Evolutionary conservation across 2,329 filamentous ascomycete species (phyloP).

Genomic region (Capronia americana): DNA sequence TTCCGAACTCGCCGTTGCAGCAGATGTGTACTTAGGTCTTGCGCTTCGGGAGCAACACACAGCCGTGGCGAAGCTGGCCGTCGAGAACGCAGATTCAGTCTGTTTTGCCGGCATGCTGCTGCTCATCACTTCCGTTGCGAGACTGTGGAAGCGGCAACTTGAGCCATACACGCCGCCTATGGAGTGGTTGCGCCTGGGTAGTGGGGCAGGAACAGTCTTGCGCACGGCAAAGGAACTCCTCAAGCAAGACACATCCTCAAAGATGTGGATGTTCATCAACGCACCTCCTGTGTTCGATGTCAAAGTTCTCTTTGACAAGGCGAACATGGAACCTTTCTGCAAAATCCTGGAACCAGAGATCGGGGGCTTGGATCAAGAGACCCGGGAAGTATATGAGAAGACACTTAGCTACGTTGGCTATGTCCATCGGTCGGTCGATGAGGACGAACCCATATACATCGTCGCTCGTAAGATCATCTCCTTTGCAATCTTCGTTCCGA

Average conservation of each 20-base stretch:
- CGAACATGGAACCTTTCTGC: constrained; percentile 2
- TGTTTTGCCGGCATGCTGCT: constrained; percentile 42
- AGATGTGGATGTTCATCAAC: constrained; percentile 22
- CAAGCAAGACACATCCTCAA: constrained; percentile 5
- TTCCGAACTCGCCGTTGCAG: constrained; percentile 19
- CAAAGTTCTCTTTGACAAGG: constrained; percentile 9
- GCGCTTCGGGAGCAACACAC: constrained; percentile 43
- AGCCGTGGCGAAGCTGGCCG: constrained; percentile 39
- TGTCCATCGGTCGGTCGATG: constrained; percentile 39
- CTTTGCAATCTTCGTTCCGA: constrained; percentile 44
- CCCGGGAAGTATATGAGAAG: constrained; percentile 40
- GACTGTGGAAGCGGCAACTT: constrained; percentile 42
- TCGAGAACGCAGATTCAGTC: constrained; percentile 42
- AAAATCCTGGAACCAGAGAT: constrained; percentile 3
- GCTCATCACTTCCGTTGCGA: constrained; percentile 43
- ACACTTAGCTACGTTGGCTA: constrained; percentile 42
- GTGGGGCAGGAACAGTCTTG: constrained; percentile 42
- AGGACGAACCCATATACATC: constrained; percentile 39
- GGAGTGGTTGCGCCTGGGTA: constrained; percentile 44
- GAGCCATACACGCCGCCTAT: constrained; percentile 43
- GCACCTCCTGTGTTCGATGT: constrained; percentile 30
- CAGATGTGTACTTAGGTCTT: constrained; percentile 34
- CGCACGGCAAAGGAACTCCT: constrained; percentile 4
- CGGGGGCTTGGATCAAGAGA: constrained; percentile 29
- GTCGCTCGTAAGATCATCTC: constrained; percentile 43